Percentiles rank a stretch among this genome's conserved stretches.
These are phyloP conservation scores for Epicoccum sorghinum DNA, from an alignment of 2,329 filamentous ascomycete species.

Conservation along the genomic window DNA sequence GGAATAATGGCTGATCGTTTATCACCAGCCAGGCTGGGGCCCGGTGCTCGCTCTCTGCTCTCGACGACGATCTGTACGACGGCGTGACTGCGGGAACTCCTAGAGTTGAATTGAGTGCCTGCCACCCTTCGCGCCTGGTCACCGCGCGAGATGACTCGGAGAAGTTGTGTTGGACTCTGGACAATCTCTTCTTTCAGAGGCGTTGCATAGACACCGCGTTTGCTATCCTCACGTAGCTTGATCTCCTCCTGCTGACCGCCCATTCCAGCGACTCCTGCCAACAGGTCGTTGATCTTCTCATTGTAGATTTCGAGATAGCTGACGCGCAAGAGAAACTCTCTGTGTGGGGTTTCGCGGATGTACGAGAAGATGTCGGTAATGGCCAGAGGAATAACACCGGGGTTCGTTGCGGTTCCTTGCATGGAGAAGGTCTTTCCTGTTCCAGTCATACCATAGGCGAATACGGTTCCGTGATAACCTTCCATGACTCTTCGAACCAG, in stretches of 20 bases:
- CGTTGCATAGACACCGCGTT: conserved; percentile 93
- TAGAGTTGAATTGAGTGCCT: conserved; percentile 95
- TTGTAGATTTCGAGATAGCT: conserved; percentile 99
- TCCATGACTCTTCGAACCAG: conserved; percentile 97
- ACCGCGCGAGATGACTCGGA: conserved; percentile 92
- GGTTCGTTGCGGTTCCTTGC: conserved; percentile 95
- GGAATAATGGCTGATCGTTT: conserved; percentile 58
- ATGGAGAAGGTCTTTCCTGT: conserved; percentile 99
- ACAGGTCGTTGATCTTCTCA: conserved; percentile 91
- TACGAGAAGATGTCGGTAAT: conserved; percentile 99
- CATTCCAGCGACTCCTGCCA: conserved; percentile 71
- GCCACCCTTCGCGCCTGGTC: conserved; percentile 89
- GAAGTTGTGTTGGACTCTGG: conserved; percentile 91
- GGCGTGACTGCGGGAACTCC: conserved; percentile 96
- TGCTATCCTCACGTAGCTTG: conserved; percentile 94
- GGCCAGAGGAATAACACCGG: conserved; percentile 93
- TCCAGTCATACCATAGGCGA: conserved; percentile 98
- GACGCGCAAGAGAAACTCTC: conserved; percentile 92
- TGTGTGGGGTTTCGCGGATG: conserved; percentile 92
- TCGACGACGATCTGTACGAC: conserved; percentile 99
- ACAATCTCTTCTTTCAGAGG: conserved; percentile 98
- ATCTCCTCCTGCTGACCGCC: conserved; percentile 80
- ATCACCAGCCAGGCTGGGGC: conserved; percentile 50
- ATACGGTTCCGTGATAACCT: conserved; percentile 97
- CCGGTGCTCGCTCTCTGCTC: conserved; percentile 82